A percentile compares a stretch with the other conserved stretches of the same genome.
Evolutionary conservation across 1,139 yeast genomes (phyloP).

Genomic region (Taiozyma sp.): DNA sequence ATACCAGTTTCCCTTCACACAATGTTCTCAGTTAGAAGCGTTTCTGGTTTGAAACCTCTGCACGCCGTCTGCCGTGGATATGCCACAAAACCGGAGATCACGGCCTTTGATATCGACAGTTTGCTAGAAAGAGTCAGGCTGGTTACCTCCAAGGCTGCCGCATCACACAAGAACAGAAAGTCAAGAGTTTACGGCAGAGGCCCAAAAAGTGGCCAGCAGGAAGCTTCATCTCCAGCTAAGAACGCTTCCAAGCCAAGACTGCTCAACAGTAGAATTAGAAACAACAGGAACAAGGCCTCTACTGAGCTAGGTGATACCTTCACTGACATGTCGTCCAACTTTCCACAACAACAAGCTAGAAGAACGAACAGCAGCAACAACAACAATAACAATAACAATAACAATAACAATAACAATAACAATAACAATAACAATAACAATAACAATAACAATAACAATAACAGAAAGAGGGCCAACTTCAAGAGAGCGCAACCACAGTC

Average conservation of each 20-base stretch:
- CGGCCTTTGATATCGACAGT: constrained; percentile 7
- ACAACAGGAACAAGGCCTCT: neutral
- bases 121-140: constrained; percentile 8
- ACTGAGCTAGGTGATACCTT: constrained; percentile 1
- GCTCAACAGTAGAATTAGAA: neutral
- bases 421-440: constrained; percentile 1
- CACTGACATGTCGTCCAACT: constrained; percentile 2
- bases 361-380: no score
- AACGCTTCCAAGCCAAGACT: neutral
- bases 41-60: neutral
- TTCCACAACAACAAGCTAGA: neutral
- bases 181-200: neutral
- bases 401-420: neutral
- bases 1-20: no score
- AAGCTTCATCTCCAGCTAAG: neutral
- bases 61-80: neutral
- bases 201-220: neutral
- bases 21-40: neutral
- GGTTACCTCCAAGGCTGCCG: constrained; percentile 3
- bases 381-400: no score
- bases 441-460: neutral
- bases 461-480: neutral
- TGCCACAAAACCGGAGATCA: neutral
- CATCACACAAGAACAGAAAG: neutral
- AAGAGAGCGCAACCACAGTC: constrained; percentile 1